Conservation (phyloP, 345 rosid species). For the Gossypium longicalyx region DNA sequence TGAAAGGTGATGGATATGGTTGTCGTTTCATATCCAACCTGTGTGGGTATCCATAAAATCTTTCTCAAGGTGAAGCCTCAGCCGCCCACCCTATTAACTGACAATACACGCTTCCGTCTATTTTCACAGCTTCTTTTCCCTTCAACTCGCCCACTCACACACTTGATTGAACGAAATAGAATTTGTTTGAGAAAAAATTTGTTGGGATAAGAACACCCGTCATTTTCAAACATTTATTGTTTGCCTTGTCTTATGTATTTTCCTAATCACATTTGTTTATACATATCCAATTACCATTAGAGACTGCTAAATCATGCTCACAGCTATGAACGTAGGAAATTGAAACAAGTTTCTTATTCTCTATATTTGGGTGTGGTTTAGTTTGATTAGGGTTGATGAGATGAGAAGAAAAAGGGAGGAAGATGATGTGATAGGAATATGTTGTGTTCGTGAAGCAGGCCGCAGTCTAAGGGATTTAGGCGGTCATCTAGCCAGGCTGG, state of each 20-base stretch:
- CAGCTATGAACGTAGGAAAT: not conserved
- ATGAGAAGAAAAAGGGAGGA: not conserved
- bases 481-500: not conserved
- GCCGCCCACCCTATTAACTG: not conserved
- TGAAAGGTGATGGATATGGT: not conserved
- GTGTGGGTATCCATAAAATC: conserved; percentile 1
- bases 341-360: not conserved
- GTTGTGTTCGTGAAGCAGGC: conserved; percentile 5
- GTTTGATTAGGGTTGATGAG: not conserved
- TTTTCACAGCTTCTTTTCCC: not conserved
- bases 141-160: not conserved
- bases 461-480: conserved; percentile 11
- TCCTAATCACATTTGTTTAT: too few species aligned
- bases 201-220: not conserved
- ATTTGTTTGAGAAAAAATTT: not conserved
- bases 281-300: too few species aligned
- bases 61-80: not conserved
- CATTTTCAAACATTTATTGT: not conserved
- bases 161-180: not conserved
- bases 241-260: not conserved
- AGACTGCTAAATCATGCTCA: not conserved
- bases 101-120: not conserved
- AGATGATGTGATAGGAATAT: not conserved
- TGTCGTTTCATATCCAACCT: not conserved
- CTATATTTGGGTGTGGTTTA: not conserved